Evolutionary conservation across 257 asterid genomes (phyloP).

Genomic region (Forsythia suspensa): DNA sequence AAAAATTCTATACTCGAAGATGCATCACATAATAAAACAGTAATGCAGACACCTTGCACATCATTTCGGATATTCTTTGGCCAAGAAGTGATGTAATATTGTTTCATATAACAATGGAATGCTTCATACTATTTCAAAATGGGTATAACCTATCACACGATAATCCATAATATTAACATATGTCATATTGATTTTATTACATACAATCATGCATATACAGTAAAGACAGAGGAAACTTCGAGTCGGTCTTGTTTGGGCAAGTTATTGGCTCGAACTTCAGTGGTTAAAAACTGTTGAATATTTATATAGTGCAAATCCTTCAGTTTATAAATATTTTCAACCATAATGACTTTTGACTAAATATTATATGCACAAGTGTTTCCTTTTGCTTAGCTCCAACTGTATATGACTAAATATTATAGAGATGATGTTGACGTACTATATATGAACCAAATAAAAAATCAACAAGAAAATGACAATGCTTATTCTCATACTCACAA

Average conservation of each 20-base stretch:
- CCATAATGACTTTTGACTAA: neutral
- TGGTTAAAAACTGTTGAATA: neutral
- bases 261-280: neutral
- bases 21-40: neutral
- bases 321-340: neutral
- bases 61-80: neutral
- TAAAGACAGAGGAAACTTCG: neutral
- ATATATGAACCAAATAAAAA: neutral
- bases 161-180: neutral
- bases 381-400: constrained; percentile 12
- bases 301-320: neutral
- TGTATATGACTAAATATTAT: neutral
- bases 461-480: neutral
- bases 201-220: neutral
- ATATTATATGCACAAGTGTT: neutral
- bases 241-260: neutral
- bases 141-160: neutral
- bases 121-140: neutral
- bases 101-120: neutral
- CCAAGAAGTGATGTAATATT: neutral
- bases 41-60: neutral
- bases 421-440: neutral
- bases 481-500: constrained; percentile 60
- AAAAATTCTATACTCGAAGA: neutral
- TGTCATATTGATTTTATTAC: neutral